These are phyloP conservation scores for Xylariaceae sp. DNA, from an alignment of 2,329 filamentous ascomycete genomes.

Conservation along the genomic window DNA sequence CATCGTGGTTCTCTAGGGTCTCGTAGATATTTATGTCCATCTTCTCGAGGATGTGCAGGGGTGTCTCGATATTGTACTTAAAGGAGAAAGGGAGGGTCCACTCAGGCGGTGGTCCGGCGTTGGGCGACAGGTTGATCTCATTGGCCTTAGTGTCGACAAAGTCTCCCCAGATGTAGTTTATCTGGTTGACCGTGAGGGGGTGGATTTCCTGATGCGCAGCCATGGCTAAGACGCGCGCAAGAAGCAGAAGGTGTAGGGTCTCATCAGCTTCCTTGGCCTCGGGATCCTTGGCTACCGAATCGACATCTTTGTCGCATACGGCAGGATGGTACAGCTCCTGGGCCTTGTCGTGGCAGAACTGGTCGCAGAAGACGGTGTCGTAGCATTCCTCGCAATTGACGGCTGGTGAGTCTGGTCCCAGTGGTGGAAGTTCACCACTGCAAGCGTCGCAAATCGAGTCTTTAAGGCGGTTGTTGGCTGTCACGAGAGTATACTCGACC, in stretches of 20 bases:
- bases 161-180: conserved; percentile 66
- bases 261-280: conserved; percentile 55
- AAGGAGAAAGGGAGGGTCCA: conserved; percentile 76
- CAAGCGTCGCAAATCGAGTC: conserved; percentile 88
- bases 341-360: conserved; percentile 53
- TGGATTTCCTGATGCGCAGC: conserved; percentile 55
- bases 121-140: conserved; percentile 49
- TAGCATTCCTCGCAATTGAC: conserved; percentile 56
- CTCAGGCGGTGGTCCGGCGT: conserved; percentile 51
- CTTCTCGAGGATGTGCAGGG: conserved; percentile 73
- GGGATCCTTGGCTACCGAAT: conserved; percentile 59
- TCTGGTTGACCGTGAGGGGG: conserved; percentile 57
- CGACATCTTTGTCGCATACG: conserved; percentile 61
- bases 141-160: conserved; percentile 51
- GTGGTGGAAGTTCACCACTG: conserved; percentile 63
- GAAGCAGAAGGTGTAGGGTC: conserved; percentile 57
- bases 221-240: conserved; percentile 60
- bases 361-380: conserved; percentile 62
- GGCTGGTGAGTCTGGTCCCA: conserved; percentile 44
- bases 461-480: conserved; percentile 81
- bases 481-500: conserved; percentile 77
- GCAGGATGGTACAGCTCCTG: conserved; percentile 58
- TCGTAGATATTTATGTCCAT: conserved; percentile 77
- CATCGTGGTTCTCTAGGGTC: conserved; percentile 54
- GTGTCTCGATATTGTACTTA: conserved; percentile 66